Base-by-base conservation (phyloP, 2,329 filamentous ascomycete genomes). In the Botrytis deweyae region DNA sequence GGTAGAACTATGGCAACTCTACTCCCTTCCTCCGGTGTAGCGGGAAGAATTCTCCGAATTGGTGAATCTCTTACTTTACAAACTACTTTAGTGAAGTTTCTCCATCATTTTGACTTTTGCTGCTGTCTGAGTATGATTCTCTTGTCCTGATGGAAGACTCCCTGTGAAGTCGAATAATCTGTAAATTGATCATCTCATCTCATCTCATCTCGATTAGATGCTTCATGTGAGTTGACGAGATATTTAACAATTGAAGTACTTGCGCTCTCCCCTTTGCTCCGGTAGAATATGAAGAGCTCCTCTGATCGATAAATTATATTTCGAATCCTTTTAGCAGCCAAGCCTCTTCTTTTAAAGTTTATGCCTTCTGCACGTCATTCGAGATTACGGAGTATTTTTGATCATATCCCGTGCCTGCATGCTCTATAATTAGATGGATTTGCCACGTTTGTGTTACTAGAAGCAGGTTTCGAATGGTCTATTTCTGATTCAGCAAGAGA, bases 161-260 rank as follows among this genome's bases (percentile, higher is more conserved):
- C 16, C 12, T 40, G 4, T 18, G 22, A 40, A n/a, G 22, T n/a
- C 14, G 3, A 18, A 55, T 18, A 18, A 2, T 29, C 36, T 63
- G 14, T 16, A 8, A n/a, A 25, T n/a, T 40, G 2, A n/a, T 63
- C 12, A 16, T n/a, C 16, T n/a, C 5, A 63, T 63, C 6, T 63
- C 6, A 16, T n/a, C 16, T n/a, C 5, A 63, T 63, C 6, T n/a
- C 25, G 12, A 63, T 40, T 4, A 63, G 12, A 63, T 40, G 1
- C 25, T 63, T 63, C 14, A 16, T 16, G 3, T 63, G 36, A 40
- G 38, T 63, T n/a, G 61, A 25, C 22, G 3, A 4, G n/a, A 63
- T 10, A n/a, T 40, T 9, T 4, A 18, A 8, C 36, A 0, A 3
- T 40, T 3, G 6, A n/a, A 10, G 40, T 14, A 2, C 25, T 0